A percentile compares a stretch with the other conserved stretches of the same genome.
These are phyloP conservation scores for Neurospora intermedia DNA, from an alignment of 495 filamentous ascomycete genomes.

Conservation along the genomic window DNA sequence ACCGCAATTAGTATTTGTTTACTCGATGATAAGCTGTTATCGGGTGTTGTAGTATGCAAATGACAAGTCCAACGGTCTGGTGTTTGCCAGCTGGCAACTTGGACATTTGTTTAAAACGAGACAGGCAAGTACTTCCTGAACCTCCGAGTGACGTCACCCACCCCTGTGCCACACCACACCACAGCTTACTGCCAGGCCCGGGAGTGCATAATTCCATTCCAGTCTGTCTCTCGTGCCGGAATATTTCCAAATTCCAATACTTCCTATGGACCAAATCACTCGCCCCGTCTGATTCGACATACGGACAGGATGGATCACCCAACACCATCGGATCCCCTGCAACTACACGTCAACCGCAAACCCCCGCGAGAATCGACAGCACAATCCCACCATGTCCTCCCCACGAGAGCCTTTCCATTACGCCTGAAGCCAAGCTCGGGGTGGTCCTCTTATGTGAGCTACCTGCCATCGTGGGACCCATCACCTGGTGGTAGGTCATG, in stretches of 20 bases:
- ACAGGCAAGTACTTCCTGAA: neutral
- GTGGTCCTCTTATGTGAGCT: neutral
- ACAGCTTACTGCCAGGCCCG: neutral
- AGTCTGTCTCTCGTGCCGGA: neutral
- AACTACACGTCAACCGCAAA: neutral
- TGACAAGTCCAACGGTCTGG: accelerated
- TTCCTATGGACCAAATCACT: neutral
- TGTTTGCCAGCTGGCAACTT: neutral
- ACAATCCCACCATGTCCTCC: neutral
- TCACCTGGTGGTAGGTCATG: neutral
- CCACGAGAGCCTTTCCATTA: neutral
- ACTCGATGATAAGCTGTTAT: neutral
- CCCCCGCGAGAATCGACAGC: neutral
- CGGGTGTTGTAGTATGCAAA: neutral
- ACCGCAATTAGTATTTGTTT: neutral
- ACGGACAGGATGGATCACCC: neutral
- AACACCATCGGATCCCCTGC: neutral
- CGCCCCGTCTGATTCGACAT: neutral
- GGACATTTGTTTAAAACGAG: neutral
- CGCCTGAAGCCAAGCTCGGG: neutral
- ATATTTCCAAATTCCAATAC: neutral
- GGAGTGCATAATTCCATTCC: neutral
- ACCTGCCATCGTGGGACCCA: neutral
- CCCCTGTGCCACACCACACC: neutral
- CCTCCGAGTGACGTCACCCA: neutral